These are phyloP conservation scores for Morella rubra DNA, from an alignment of 306 rosid genomes.

Conservation along the genomic window DNA sequence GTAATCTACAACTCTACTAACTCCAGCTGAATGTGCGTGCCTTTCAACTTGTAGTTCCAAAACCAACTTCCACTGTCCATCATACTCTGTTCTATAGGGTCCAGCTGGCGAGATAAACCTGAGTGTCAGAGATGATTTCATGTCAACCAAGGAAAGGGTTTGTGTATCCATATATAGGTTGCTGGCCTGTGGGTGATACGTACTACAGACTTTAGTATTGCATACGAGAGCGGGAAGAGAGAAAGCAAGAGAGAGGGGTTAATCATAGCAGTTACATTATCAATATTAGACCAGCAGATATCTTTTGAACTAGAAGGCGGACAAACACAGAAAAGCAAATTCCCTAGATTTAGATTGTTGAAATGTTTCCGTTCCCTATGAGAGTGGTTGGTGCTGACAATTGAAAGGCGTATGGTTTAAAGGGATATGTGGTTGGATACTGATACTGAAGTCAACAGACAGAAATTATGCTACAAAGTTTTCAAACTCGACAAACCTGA, in stretches of 20 bases:
- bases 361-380: constrained; percentile 3
- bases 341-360: not conserved
- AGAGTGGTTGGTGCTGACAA: constrained; percentile 17
- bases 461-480: not conserved
- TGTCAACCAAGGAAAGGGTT: not conserved
- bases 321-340: constrained; percentile 10
- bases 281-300: too few relatives aligned
- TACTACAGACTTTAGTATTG: too few relatives aligned
- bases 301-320: not conserved
- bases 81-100: constrained; percentile 54
- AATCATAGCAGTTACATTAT: too few relatives aligned
- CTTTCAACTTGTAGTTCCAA: constrained; percentile 74
- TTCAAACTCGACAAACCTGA: constrained; percentile 46
- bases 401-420: not conserved
- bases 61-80: constrained; percentile 85
- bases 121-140: constrained; percentile 9
- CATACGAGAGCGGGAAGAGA: too few relatives aligned
- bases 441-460: not conserved
- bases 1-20: constrained; percentile 50
- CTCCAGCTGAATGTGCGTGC: constrained; percentile 62
- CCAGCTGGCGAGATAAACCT: constrained; percentile 56
- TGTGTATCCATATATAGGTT: not conserved
- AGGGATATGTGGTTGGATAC: not conserved
- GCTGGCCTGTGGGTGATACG: too few relatives aligned
- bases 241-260: too few relatives aligned